Conservation (phyloP, 192 early-diverging fungal genomes). For the Chytriomyces confervae region DNA sequence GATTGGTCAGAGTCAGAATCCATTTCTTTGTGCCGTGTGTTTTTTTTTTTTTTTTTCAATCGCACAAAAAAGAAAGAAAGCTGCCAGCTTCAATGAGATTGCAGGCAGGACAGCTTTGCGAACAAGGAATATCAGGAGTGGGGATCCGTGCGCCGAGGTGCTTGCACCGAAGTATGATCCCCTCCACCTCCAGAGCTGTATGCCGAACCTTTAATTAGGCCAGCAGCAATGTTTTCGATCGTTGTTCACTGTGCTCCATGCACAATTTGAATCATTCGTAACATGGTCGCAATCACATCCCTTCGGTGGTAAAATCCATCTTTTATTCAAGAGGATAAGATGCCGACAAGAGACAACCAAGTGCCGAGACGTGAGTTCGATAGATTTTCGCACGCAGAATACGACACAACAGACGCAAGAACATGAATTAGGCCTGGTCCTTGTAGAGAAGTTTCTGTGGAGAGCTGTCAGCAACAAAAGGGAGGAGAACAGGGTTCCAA, state of each 20-base stretch:
- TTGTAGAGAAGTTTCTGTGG: conserved; percentile 32
- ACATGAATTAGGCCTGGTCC: conserved; percentile 16
- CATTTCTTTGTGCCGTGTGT: neutral
- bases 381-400: neutral
- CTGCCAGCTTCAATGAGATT: too few species aligned
- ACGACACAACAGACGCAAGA: neutral
- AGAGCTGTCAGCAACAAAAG: neutral
- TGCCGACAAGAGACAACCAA: neutral
- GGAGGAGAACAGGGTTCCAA: neutral
- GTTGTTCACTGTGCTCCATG: too few species aligned
- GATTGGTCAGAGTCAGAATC: conserved; percentile 19
- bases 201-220: too few species aligned
- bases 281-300: neutral
- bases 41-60: neutral
- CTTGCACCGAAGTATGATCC: neutral
- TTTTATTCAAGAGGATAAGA: neutral
- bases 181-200: neutral
- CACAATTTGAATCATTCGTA: neutral
- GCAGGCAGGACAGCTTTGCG: neutral
- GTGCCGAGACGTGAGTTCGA: neutral
- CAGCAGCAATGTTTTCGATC: too few species aligned
- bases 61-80: conserved; percentile 1
- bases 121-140: neutral
- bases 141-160: neutral
- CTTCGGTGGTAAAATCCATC: neutral